Conservation (phyloP, 176 grass and related monocot species). For the barley (Hordeum vulgare) region DNA sequence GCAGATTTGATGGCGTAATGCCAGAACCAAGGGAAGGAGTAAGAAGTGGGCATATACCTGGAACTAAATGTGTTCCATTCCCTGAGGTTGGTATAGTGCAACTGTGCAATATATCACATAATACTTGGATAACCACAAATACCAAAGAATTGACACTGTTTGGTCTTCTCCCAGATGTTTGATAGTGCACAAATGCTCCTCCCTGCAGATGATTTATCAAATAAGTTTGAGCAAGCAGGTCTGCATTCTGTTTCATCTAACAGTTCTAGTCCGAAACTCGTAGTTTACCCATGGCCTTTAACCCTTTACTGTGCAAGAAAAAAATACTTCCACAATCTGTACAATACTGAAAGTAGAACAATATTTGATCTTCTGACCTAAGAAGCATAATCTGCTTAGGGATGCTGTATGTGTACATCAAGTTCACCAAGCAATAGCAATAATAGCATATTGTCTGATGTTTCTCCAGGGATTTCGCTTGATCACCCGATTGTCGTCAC, state of each 20-base stretch:
- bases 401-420: neutral
- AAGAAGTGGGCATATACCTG: constrained; percentile 86
- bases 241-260: constrained; percentile 7
- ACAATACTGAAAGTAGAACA: neutral
- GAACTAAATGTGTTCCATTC: constrained; percentile 76
- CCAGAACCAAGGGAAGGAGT: constrained; percentile 86
- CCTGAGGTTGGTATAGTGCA: constrained; percentile 42
- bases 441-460: neutral
- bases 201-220: constrained; percentile 43
- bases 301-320: constrained; percentile 1
- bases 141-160: neutral
- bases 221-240: constrained; percentile 80
- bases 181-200: constrained; percentile 56
- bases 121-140: constrained; percentile 14
- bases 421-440: neutral
- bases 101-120: constrained; percentile 2
- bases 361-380: neutral
- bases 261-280: neutral
- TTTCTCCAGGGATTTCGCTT: constrained; percentile 37
- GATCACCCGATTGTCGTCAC: constrained; percentile 46
- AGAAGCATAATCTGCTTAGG: neutral
- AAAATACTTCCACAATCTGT: neutral
- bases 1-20: constrained; percentile 82
- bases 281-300: neutral
- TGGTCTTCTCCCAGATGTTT: constrained; percentile 63